Base-by-base conservation (phyloP, 495 filamentous ascomycete species). In the Rusavskia elegans region DNA sequence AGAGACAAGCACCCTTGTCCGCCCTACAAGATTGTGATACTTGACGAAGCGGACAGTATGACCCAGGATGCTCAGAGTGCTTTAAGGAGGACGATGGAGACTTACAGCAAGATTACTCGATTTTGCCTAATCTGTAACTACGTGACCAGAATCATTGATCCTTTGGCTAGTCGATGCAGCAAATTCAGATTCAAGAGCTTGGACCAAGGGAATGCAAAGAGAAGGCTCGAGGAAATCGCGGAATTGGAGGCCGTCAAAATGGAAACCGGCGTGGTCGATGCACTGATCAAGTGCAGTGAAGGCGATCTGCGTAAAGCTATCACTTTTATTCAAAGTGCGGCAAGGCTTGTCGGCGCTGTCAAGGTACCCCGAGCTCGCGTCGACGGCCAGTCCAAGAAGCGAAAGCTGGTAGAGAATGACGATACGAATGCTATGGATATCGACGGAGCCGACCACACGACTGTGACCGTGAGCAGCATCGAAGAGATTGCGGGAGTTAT, bases 121-220 rank as follows among this genome's bases (percentile, higher is more conserved):
- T 99, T 99, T 67, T 97, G 93, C 65, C 72, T 99, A 13, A 89
- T 97, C 39, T 99, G 92, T 69, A 99, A 99, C 68, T 99, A 97
- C 60, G 90, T 99, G 32, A 97, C 92, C 0, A 71, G 92, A 51
- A 97, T 99, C 61, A 99, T 99, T 60, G 92, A 97, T 64, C 92
- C 92, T 23, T 71, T 99, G 21, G 92, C 92, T 2, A 86, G 81
- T 63, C 77, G 86, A 48, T 99, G 92, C 67, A 87, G 81, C 66
- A 99, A 99, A 68, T 99, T 99, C 67, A 76, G 92, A 19, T 99
- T 99, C 75, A 99, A 99, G 81, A 83, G 81, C 49, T 69, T 97
- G 55, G 93, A 97, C 63, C 80, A 85, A 60, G 78, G 73, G 11
- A 89, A 86, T 61, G 84, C 90, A 35, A 81, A 79, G 48, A 75